These are phyloP conservation scores for Cladosporium halotolerans DNA, from an alignment of 2,329 filamentous ascomycete species.

Conservation along the genomic window DNA sequence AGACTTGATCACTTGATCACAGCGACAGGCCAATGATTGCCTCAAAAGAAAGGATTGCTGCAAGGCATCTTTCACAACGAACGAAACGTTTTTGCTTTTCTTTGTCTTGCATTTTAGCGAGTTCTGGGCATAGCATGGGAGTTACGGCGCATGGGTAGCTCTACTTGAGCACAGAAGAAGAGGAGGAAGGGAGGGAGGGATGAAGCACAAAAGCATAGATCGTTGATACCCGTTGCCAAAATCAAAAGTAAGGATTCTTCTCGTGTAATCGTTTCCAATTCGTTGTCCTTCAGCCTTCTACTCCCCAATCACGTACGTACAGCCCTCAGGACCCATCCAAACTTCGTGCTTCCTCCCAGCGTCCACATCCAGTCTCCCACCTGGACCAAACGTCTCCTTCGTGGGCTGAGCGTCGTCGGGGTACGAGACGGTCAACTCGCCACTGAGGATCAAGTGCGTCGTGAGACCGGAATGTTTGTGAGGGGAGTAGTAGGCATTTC, in stretches of 20 bases:
- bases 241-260: not conserved
- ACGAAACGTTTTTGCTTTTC: slow-evolving; percentile 1
- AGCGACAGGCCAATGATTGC: too few relatives aligned
- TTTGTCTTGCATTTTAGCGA: slow-evolving; percentile 10
- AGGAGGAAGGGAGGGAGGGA: too few relatives aligned
- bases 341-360: slow-evolving; percentile 61
- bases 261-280: not conserved
- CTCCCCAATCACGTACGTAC: slow-evolving; percentile 61
- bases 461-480: slow-evolving; percentile 60
- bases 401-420: slow-evolving; percentile 51
- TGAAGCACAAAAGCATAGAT: not conserved
- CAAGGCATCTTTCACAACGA: not conserved
- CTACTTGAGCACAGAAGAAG: too few relatives aligned
- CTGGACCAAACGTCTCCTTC: slow-evolving; percentile 55
- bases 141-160: not conserved
- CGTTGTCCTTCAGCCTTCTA: slow-evolving; percentile 18
- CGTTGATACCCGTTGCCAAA: slow-evolving; percentile 1
- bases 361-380: slow-evolving; percentile 60
- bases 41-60: not conserved
- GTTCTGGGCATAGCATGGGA: slow-evolving; percentile 8
- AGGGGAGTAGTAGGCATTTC: slow-evolving; percentile 62
- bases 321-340: slow-evolving; percentile 60
- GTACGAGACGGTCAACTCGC: slow-evolving; percentile 61
- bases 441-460: slow-evolving; percentile 62
- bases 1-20: not conserved